Percentiles rank a stretch among this genome's conserved stretches.
Conservation (phyloP, 1,284 basidiomycete genomes). For the Xerocomus amazonicus region DNA sequence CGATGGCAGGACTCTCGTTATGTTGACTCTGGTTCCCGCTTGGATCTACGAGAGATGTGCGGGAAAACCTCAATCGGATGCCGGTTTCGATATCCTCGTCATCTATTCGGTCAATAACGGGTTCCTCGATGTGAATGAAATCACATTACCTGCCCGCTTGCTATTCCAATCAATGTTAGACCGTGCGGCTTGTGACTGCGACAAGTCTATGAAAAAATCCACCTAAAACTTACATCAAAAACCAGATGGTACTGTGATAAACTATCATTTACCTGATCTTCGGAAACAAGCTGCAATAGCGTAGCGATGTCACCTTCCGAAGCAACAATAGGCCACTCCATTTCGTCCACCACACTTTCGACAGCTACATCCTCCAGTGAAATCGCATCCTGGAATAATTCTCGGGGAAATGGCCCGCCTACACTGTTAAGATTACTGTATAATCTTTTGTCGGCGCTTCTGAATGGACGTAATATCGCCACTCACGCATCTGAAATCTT, state of each 20-base stretch:
- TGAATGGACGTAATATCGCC: conserved; percentile 7
- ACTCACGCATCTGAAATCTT: conserved; percentile 69
- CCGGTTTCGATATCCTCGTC: conserved; percentile 75
- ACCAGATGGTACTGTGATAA: neutral
- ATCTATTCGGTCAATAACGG: conserved; percentile 42
- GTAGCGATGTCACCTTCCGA: conserved; percentile 74
- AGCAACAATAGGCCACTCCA: conserved; percentile 68
- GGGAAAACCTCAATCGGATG: conserved; percentile 48
- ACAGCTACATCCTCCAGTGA: conserved; percentile 55
- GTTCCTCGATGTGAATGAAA: conserved; percentile 1
- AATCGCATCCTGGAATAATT: conserved; percentile 66
- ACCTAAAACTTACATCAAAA: conserved; percentile 40
- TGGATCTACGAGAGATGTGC: conserved; percentile 9
- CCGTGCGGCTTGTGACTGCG: conserved; percentile 52
- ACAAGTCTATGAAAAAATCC: conserved; percentile 63
- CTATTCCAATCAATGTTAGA: conserved; percentile 72
- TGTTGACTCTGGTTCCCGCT: conserved; percentile 15
- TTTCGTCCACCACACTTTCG: conserved; percentile 48
- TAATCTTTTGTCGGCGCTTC: conserved; percentile 5
- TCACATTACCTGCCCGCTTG: conserved; percentile 69
- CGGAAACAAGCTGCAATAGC: conserved; percentile 66
- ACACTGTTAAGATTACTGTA: conserved; percentile 58
- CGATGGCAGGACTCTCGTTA: conserved; percentile 14
- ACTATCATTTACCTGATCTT: conserved; percentile 49
- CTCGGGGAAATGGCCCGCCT: conserved; percentile 58